Evolutionary conservation across 2,329 filamentous ascomycete species (phyloP).

Genomic region (Grosmannia serpens): DNA sequence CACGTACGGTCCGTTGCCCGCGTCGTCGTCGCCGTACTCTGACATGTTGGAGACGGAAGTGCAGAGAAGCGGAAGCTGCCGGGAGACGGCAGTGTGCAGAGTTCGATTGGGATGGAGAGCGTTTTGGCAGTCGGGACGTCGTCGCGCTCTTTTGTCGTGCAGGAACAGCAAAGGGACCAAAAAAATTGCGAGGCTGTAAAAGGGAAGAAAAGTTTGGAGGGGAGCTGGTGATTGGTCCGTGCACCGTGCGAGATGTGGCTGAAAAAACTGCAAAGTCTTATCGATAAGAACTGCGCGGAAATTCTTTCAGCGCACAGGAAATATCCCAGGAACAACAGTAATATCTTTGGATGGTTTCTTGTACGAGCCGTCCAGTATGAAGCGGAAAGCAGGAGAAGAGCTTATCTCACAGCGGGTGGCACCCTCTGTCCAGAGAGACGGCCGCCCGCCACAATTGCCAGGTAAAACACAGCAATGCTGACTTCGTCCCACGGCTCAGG

Average conservation of each 20-base stretch:
- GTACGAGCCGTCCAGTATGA: conserved; percentile 1
- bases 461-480: not conserved
- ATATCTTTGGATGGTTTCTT: not conserved
- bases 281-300: conserved; percentile 8
- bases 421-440: not conserved
- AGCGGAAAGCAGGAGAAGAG: conserved; percentile 11
- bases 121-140: not conserved
- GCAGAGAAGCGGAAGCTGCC: not conserved
- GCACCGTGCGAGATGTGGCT: not conserved
- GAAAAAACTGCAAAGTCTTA: conserved; percentile 2
- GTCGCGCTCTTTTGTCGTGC: not conserved
- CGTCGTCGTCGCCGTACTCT: conserved; percentile 59
- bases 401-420: not conserved
- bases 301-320: conserved; percentile 1
- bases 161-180: not conserved
- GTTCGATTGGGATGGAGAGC: not conserved
- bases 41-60: conserved; percentile 41
- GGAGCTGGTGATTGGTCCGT: conserved; percentile 4
- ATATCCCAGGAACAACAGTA: not conserved
- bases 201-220: conserved; percentile 8
- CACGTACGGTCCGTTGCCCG: conserved; percentile 40
- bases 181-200: not conserved
- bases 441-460: not conserved
- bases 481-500: no score
- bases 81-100: not conserved